A percentile compares a stretch with the other conserved stretches of the same genome.
Conservation (phyloP, 495 filamentous ascomycete species). For the Neurospora sp. region DNA sequence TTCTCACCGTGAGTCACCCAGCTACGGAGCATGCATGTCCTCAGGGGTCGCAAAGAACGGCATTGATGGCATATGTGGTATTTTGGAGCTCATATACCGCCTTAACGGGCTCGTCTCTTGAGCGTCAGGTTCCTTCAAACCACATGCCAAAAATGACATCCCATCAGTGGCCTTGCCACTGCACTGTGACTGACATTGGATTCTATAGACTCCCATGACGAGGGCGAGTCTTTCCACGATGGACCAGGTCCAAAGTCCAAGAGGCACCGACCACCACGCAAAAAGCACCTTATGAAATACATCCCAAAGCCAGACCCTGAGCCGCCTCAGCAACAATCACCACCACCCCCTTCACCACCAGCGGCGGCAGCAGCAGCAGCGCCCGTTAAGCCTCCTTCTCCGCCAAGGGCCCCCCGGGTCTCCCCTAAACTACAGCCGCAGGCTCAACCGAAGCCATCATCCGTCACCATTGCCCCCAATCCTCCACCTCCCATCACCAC, state of each 20-base stretch:
- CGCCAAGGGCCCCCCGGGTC: not conserved
- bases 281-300: not conserved
- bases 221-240: not conserved
- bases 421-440: not conserved
- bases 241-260: not conserved
- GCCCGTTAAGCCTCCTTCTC: not conserved
- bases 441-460: not conserved
- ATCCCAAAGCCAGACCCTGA: not conserved
- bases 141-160: not conserved
- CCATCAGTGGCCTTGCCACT: not conserved
- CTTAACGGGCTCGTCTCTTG: not conserved
- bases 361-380: not conserved
- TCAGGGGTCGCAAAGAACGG: not conserved
- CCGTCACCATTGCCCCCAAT: not conserved
- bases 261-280: not conserved
- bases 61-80: not conserved
- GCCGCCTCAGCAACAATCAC: slow-evolving; percentile 1
- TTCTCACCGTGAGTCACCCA: not conserved
- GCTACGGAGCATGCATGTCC: not conserved
- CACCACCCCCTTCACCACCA: not conserved
- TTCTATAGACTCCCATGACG: not conserved
- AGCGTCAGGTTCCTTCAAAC: not conserved
- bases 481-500: not conserved
- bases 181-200: not conserved
- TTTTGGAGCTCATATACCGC: not conserved